Evolutionary conservation across 176 grass and related monocot species (phyloP), one percentile per base, ranked within the genome.

Genomic region (Cymbopogon citratus): DNA sequence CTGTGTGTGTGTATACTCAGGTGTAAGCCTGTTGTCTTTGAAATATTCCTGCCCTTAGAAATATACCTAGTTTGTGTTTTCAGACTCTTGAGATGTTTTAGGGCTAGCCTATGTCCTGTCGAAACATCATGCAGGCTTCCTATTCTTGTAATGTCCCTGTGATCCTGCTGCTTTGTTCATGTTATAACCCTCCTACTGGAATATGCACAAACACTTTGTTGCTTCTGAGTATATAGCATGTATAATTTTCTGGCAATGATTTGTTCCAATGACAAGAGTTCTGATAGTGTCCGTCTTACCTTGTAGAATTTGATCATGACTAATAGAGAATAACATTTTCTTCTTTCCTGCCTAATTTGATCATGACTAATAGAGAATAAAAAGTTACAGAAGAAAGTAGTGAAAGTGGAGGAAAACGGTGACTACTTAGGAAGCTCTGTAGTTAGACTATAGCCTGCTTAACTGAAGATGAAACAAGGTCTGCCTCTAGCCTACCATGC

Each of bases 71-170:
- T 74, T 74, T 2, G 10, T 15, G 45, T 80, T 78, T 52, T 85
- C 84, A 73, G 85, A 77, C 71, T 82, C 35, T 57, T 57, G 38
- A 44, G 27, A 39, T 77, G 85, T 87, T 66, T 77, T 82, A 82
- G 79, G 79, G 66, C 44, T 79, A 71, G 68, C 24, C 35, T 81
- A 18, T 49, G 56, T 70, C 63, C 40, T 27, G 57, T 77, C 29
- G 66, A 70, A 77, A 80, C 28, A 82, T 76, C 71, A 71, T 71
- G 72, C 79, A 49, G 78, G 65, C 54, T 63, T 82, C 72, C 65
- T 82, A 76, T 77, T 62, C 65, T 82, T 82, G 79, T 75, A 81
- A 82, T 40, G 7, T 64, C 23, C 18, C 33, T 68, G 75, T 48
- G 40, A 51, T 49, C 51, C 65, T 82, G 41, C 56, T 71, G 65